These are phyloP conservation scores for Tricholoma bakamatsutake DNA, from an alignment of 768 basidiomycete species.

Conservation along the genomic window DNA sequence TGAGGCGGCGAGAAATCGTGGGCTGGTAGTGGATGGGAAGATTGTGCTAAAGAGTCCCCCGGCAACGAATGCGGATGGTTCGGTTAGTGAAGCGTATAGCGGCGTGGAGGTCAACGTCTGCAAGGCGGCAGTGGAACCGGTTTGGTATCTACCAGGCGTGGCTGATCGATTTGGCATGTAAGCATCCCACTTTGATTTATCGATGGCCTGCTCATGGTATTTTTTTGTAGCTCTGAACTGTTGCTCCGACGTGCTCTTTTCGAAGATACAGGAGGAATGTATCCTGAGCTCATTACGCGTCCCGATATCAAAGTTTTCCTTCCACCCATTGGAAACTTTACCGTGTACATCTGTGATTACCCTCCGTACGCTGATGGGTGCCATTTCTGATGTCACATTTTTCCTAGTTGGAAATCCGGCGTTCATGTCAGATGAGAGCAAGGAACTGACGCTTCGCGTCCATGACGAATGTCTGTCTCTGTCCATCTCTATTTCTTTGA, in stretches of 20 bases:
- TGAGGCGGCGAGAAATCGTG: conserved; percentile 67
- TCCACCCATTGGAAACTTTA: conserved; percentile 87
- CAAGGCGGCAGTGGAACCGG: conserved; percentile 95
- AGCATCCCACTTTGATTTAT: conserved; percentile 21
- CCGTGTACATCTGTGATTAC: conserved; percentile 82
- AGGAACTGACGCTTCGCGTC: conserved; percentile 81
- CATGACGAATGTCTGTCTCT: conserved; percentile 80
- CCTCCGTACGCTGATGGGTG: background rate
- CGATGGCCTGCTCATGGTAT: background rate
- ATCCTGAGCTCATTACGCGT: conserved; percentile 91
- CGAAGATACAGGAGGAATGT: conserved; percentile 95
- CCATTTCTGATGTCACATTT: background rate
- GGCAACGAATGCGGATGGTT: conserved; percentile 58
- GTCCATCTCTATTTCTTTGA: background rate
- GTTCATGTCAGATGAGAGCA: conserved; percentile 65
- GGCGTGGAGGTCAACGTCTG: conserved; percentile 86
- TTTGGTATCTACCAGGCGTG: conserved; percentile 93
- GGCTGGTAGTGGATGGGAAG: conserved; percentile 74
- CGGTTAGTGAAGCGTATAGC: conserved; percentile 46
- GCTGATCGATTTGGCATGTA: conserved; percentile 93
- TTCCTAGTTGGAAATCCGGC: conserved; percentile 74
- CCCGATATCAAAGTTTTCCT: conserved; percentile 95
- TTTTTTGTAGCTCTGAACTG: conserved; percentile 58
- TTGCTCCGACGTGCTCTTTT: conserved; percentile 87
- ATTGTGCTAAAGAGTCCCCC: conserved; percentile 69